Conservation (phyloP, 2,329 filamentous ascomycete genomes). For the Magnaporthales sp. region DNA sequence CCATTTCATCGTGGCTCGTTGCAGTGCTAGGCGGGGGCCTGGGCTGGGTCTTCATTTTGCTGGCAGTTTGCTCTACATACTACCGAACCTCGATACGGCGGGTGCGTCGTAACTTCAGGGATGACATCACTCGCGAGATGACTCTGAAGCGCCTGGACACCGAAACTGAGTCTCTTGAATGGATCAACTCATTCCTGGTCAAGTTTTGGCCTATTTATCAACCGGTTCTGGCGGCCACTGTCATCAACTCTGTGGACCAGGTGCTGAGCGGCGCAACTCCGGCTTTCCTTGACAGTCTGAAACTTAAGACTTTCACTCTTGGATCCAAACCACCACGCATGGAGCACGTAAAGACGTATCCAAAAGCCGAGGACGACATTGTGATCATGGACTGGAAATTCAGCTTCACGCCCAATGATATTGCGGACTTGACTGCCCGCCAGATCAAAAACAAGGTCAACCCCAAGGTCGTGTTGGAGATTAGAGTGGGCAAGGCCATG, state of each 20-base stretch:
- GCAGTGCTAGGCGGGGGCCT: slow-evolving; percentile 85
- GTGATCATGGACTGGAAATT: slow-evolving; percentile 99
- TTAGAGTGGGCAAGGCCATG: slow-evolving; percentile 90
- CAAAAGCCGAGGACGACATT: slow-evolving; percentile 87
- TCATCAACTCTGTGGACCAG: slow-evolving; percentile 92
- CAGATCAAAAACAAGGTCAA: slow-evolving; percentile 96
- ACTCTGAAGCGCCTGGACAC: slow-evolving; percentile 80
- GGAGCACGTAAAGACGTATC: slow-evolving; percentile 97
- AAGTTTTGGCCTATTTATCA: slow-evolving; percentile 99
- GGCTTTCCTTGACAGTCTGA: slow-evolving; percentile 84
- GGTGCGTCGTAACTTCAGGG: slow-evolving; percentile 89
- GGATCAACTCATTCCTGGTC: slow-evolving; percentile 97
- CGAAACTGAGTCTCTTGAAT: slow-evolving; percentile 88
- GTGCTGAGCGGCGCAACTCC: slow-evolving; percentile 89
- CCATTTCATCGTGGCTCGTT: slow-evolving; percentile 80
- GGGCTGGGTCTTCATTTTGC: slow-evolving; percentile 87
- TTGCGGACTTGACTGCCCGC: slow-evolving; percentile 77
- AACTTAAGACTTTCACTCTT: slow-evolving; percentile 86
- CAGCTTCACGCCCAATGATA: slow-evolving; percentile 96
- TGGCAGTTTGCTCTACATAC: slow-evolving; percentile 88
- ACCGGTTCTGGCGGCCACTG: slow-evolving; percentile 82
- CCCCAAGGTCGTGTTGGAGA: slow-evolving; percentile 90
- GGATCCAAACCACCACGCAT: slow-evolving; percentile 92
- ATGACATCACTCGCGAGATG: slow-evolving; percentile 80
- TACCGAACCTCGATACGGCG: slow-evolving; percentile 92